These are phyloP conservation scores for Fraxinus pennsylvanica DNA, from an alignment of 257 asterid genomes.

Conservation along the genomic window DNA sequence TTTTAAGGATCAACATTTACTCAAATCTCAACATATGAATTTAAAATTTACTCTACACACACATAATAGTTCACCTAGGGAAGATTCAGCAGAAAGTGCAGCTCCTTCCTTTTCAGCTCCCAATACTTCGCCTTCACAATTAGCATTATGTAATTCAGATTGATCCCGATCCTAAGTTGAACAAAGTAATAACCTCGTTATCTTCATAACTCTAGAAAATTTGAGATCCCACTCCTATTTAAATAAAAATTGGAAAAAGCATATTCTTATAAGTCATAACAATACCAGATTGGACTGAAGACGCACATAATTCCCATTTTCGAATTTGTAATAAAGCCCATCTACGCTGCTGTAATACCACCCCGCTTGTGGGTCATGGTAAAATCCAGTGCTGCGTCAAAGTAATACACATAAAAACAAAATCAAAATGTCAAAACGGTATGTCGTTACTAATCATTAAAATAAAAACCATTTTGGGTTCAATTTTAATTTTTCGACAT, in stretches of 20 bases:
- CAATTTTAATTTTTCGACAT: background rate
- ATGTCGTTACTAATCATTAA: slow-evolving; percentile 6
- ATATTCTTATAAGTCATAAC: background rate
- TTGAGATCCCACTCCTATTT: slow-evolving; percentile 3
- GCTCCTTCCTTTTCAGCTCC: slow-evolving; percentile 39
- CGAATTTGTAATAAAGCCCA: slow-evolving; percentile 83
- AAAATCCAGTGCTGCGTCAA: slow-evolving; percentile 84
- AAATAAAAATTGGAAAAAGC: background rate
- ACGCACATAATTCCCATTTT: slow-evolving; percentile 80
- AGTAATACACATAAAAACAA: slow-evolving; percentile 1
- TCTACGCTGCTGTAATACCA: slow-evolving; percentile 89
- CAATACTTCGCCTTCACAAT: slow-evolving; percentile 26
- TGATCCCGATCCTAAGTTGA: slow-evolving; percentile 41
- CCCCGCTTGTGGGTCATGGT: slow-evolving; percentile 77
- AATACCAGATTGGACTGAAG: slow-evolving; percentile 56
- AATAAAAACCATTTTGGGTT: background rate
- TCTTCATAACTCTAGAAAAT: slow-evolving; percentile 4
- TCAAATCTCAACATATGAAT: background rate
- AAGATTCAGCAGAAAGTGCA: slow-evolving; percentile 32
- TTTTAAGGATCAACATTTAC: background rate
- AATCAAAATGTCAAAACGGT: slow-evolving; percentile 7
- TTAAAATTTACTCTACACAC: background rate
- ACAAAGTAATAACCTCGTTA: background rate
- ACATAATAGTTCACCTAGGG: slow-evolving; percentile 44
- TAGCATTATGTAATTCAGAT: slow-evolving; percentile 29